Percentiles rank a stretch among this genome's conserved stretches.
phyloP scores from a whole-genome alignment of 768 basidiomycete genomes.

The Ramaria rubella region DNA sequence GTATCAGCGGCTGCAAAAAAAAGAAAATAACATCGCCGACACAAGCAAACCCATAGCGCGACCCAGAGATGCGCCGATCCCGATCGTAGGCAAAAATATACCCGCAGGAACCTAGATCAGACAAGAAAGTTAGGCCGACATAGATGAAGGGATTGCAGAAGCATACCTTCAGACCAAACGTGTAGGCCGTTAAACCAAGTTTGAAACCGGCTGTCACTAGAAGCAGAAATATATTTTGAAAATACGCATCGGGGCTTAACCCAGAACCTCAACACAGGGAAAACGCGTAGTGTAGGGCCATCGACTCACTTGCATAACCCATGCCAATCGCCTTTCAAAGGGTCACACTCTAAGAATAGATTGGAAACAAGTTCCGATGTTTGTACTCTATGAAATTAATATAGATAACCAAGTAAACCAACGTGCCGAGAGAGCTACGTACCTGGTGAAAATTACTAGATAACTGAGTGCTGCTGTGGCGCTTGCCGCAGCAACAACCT shows the following conservation, averaged over 20 bases:
- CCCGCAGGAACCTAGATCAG: conserved; percentile 59
- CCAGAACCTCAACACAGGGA: conserved; percentile 2
- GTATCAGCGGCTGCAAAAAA: not conserved
- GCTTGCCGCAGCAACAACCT: conserved; percentile 55
- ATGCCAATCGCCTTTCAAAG: conserved; percentile 57
- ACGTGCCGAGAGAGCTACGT: conserved; percentile 39
- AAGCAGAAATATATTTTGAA: conserved; percentile 63
- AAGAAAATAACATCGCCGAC: conserved; percentile 30
- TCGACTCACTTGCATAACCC: conserved; percentile 71
- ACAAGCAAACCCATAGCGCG: conserved; percentile 63
- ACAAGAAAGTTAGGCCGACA: conserved; percentile 1
- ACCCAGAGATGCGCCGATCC: conserved; percentile 66
- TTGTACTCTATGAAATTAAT: conserved; percentile 42
- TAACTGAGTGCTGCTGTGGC: conserved; percentile 68
- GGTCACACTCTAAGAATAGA: conserved; percentile 77
- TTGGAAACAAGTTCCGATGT: conserved; percentile 78
- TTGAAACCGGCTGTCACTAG: conserved; percentile 57
- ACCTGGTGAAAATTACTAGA: conserved; percentile 35
- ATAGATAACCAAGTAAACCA: conserved; percentile 9
- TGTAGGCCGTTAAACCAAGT: conserved; percentile 62
- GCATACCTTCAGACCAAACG: conserved; percentile 70
- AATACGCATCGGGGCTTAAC: conserved; percentile 53
- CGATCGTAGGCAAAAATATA: conserved; percentile 71
- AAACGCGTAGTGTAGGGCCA: not conserved
- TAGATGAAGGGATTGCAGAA: not conserved